Evolutionary conservation across 768 basidiomycete genomes (phyloP), one percentile per base, ranked within the genome.

Genomic region (Suillus tomentosus): DNA sequence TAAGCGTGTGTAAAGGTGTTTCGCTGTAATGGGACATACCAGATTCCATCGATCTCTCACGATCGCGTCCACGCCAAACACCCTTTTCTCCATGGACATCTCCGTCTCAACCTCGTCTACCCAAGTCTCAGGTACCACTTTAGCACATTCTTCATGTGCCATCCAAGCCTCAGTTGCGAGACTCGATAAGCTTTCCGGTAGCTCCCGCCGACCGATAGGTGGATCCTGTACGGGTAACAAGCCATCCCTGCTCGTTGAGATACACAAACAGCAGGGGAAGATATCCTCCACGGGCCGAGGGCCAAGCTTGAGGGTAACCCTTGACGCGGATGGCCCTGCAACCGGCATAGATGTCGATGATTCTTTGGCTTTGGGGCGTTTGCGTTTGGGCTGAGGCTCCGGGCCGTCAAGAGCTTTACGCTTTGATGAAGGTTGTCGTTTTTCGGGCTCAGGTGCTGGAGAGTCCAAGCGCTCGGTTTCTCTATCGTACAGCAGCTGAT

Each of bases 11-110:
- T 42, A 39, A 10, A 7, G 10, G 27, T 4, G 5, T 57, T 57
- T 40, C 24, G 22, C 39, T 58, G 9, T 19, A 31, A 34, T n/a
- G 39, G 61, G 7, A 79, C 88, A 61, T 70, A 96, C 96, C 79
- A 99, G 71, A 72, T 89, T 90, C 97, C 97, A 99, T 36, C 97
- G 80, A 74, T 92, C 96, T 73, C 88, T 94, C 13, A 92, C 91
- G 67, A 99, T 93, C 9, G 84, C 87, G 70, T 94, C 91, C 27
- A 93, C 92, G 3, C 96, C 96, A 70, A 90, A 90, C 0, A 97
- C 89, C 63, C 85, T 81, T 62, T 75, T 79, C 71, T 84, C 83
- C 19, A 68, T 63, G 13, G 67, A 57, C 13, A 68, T 72, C 5
- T 68, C 73, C 1, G 72, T 76, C 47, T 87, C 85, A 6, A 89